Base-by-base conservation (phyloP, 139 green algal species). In the Zygnema cylindricum region DNA sequence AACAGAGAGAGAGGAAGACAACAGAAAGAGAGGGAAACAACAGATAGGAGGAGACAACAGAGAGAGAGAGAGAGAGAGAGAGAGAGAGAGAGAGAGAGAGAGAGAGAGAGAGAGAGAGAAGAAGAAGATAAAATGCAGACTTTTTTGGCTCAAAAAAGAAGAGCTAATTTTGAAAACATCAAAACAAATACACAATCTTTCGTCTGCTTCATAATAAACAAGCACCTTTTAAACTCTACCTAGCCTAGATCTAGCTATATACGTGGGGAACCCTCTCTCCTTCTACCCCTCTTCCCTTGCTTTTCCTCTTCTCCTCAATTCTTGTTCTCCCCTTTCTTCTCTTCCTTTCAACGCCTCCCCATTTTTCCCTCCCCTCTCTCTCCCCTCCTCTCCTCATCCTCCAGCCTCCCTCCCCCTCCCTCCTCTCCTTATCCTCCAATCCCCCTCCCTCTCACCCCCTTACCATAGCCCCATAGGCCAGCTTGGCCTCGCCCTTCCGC, bases 401-500 rank as follows among this genome's bases (percentile, higher is more conserved):
- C 49, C 49, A 25, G 7, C 16, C 49, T 63, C 49, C 16, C 49
- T n/a, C n/a, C 49, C 49, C 49, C 49, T 63, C 49, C 49, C 16
- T 16, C 16, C 49, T 63, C 49, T 63, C 49, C 49, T 16, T 16
- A 63, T 16, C 16, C 49, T 16, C 16, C 49, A 25, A 63, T 16
- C 49, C 16, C 49, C 49, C 49, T 16, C 49, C 49, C 16, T 63
- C 49, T 63, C 49, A 7, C 49, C 7, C 49, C 7, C 71, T 11
- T 79, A 79, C 71, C 71, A 79, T 79, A 43, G 71, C 71, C 11
- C 71, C 71, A 79, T 79, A 79, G 16, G 71, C 71, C 36, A 79
- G 36, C 71, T 79, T 79, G 71, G 71, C 71, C 36, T 79, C 11
- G 71, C 71, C 71, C 36, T 79, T 79, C 36, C 71, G 71, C 7